phyloP scores from a whole-genome alignment of 2,329 filamentous ascomycete genomes.

The Fusarium oxysporum region DNA sequence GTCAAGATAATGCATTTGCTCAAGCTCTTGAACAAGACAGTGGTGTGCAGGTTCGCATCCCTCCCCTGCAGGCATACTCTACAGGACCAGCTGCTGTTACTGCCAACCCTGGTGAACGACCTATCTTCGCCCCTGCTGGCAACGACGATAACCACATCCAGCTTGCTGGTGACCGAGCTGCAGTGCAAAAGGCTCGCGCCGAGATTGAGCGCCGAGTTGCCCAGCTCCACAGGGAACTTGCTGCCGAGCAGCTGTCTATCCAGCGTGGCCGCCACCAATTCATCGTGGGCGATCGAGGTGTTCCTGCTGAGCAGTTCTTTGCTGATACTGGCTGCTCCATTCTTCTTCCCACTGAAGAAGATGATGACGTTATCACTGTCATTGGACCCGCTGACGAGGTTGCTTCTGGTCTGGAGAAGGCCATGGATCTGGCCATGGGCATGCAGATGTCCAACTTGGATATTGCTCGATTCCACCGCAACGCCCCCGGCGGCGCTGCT shows the following conservation, averaged over 20 bases:
- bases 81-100: conserved; percentile 74
- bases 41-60: conserved; percentile 84
- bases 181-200: conserved; percentile 82
- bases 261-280: conserved; percentile 93
- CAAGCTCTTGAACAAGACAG: conserved; percentile 79
- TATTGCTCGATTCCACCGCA: conserved; percentile 81
- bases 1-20: conserved; percentile 76
- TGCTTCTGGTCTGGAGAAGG: conserved; percentile 79
- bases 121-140: conserved; percentile 77
- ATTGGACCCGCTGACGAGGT: conserved; percentile 83
- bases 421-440: conserved; percentile 87
- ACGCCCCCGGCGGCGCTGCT: conserved; percentile 77
- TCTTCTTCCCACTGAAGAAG: conserved; percentile 80
- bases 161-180: conserved; percentile 85
- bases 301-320: conserved; percentile 87
- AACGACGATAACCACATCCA: conserved; percentile 80
- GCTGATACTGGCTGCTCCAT: conserved; percentile 91
- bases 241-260: conserved; percentile 82
- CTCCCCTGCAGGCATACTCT: conserved; percentile 82
- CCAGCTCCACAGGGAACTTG: conserved; percentile 79
- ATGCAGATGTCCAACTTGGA: conserved; percentile 90
- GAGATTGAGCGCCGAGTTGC: conserved; percentile 84
- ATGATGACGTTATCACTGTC: conserved; percentile 86
- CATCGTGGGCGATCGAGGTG: conserved; percentile 86
- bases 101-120: conserved; percentile 71